Conservation (phyloP, 1,139 yeast genomes). For the Suhomyces wounanorum region DNA sequence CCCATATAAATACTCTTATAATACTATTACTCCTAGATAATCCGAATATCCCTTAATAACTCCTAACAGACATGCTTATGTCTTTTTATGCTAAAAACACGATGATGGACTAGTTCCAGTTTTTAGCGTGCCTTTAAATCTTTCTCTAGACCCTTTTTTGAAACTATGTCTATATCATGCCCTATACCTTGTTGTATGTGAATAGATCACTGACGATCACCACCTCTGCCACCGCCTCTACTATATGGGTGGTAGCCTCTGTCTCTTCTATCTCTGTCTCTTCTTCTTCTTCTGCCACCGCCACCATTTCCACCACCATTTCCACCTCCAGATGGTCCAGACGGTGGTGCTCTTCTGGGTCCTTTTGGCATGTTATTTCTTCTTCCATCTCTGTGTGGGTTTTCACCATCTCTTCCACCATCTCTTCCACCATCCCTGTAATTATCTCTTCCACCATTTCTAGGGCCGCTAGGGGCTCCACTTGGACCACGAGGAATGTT, state of each 20-base stretch:
- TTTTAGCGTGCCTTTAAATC: neutral
- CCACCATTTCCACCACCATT: constrained; percentile 24
- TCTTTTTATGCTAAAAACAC: neutral
- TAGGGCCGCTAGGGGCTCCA: constrained; percentile 17
- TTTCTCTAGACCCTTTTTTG: neutral
- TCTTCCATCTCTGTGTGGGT: constrained; percentile 18
- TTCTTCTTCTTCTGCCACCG: constrained; percentile 24
- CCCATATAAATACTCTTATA: neutral
- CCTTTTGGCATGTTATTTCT: constrained; percentile 45
- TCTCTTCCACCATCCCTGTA: constrained; percentile 19
- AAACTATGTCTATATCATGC: neutral
- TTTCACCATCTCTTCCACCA: neutral
- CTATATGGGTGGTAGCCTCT: constrained; percentile 37
- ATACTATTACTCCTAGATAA: constrained; percentile 3
- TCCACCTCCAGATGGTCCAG: constrained; percentile 36
- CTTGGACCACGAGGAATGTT: constrained; percentile 7
- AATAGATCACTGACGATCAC: constrained; percentile 6
- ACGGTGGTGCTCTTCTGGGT: constrained; percentile 44
- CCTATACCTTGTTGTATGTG: neutral
- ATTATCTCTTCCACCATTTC: constrained; percentile 13
- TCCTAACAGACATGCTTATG: neutral
- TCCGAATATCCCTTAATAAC: neutral
- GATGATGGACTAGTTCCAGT: neutral
- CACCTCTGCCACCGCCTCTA: constrained; percentile 21
- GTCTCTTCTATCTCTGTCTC: constrained; percentile 15